Conservation (phyloP, 495 filamentous ascomycete genomes). For the Talaromyces stipitatus region DNA sequence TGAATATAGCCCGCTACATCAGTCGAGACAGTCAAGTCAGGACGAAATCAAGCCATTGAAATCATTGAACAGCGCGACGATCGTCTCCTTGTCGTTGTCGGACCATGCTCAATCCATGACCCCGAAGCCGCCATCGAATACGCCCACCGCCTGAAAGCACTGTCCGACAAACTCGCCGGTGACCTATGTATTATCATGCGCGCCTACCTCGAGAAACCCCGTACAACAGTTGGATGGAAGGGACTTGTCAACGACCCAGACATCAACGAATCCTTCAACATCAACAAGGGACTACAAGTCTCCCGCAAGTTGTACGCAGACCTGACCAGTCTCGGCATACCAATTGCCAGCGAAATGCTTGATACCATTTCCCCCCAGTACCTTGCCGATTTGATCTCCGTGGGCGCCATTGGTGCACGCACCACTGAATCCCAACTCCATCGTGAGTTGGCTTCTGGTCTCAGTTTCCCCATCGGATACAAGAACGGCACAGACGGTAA, state of each 20-base stretch:
- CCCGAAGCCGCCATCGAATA: constrained; percentile 85
- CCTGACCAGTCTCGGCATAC: constrained; percentile 77
- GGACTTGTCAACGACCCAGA: constrained; percentile 98
- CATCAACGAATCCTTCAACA: constrained; percentile 94
- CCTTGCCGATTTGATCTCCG: constrained; percentile 88
- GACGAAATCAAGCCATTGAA: constrained; percentile 71
- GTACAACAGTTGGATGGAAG: constrained; percentile 99
- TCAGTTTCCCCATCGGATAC: constrained; percentile 97
- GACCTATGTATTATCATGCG: constrained; percentile 95
- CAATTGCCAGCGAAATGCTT: constrained; percentile 94
- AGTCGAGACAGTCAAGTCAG: constrained; percentile 66
- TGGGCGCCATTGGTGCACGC: constrained; percentile 90
- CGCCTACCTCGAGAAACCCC: constrained; percentile 97
- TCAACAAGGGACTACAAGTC: constrained; percentile 95
- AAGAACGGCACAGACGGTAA: constrained; percentile 99
- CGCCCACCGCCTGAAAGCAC: constrained; percentile 61
- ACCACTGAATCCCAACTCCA: constrained; percentile 98
- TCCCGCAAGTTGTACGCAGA: constrained; percentile 86
- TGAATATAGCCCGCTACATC: constrained; percentile 33
- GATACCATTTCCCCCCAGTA: constrained; percentile 98
- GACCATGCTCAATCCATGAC: constrained; percentile 96
- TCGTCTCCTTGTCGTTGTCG: constrained; percentile 88
- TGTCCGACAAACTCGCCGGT: constrained; percentile 65
- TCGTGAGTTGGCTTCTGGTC: constrained; percentile 89
- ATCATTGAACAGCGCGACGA: constrained; percentile 77